Conservation (phyloP, 768 basidiomycete species). For the Amanita jacksonii region DNA sequence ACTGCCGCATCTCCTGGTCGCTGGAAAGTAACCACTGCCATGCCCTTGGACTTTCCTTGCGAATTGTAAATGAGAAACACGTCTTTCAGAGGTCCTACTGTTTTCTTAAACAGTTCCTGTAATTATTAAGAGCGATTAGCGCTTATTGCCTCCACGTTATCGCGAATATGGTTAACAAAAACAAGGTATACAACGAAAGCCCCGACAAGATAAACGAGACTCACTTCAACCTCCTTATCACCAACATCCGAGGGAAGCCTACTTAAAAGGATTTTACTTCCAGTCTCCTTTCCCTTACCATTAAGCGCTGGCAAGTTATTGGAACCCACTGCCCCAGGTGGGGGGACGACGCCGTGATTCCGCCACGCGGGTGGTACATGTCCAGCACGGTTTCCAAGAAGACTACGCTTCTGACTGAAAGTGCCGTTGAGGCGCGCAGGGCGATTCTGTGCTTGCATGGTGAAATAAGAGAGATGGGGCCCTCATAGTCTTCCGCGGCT, state of each 20-base stretch:
- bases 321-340: neutral
- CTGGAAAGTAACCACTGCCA: constrained; percentile 67
- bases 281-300: constrained; percentile 29
- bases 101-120: constrained; percentile 69
- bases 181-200: too few relatives aligned
- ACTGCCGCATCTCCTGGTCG: constrained; percentile 50
- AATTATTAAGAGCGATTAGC: constrained; percentile 1
- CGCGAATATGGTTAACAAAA: too few relatives aligned
- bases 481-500: too few relatives aligned
- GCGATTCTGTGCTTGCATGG: constrained; percentile 5
- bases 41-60: constrained; percentile 67
- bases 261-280: constrained; percentile 63
- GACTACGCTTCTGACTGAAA: constrained; percentile 42
- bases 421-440: constrained; percentile 4
- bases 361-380: constrained; percentile 57
- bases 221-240: constrained; percentile 61
- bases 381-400: constrained; percentile 50
- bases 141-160: neutral
- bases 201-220: neutral
- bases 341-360: constrained; percentile 15
- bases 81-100: constrained; percentile 65
- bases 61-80: constrained; percentile 67
- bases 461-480: too few relatives aligned
- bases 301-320: constrained; percentile 8
- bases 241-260: constrained; percentile 59